These are phyloP conservation scores for Suillus lakei DNA, from an alignment of 768 basidiomycete genomes.

Conservation along the genomic window DNA sequence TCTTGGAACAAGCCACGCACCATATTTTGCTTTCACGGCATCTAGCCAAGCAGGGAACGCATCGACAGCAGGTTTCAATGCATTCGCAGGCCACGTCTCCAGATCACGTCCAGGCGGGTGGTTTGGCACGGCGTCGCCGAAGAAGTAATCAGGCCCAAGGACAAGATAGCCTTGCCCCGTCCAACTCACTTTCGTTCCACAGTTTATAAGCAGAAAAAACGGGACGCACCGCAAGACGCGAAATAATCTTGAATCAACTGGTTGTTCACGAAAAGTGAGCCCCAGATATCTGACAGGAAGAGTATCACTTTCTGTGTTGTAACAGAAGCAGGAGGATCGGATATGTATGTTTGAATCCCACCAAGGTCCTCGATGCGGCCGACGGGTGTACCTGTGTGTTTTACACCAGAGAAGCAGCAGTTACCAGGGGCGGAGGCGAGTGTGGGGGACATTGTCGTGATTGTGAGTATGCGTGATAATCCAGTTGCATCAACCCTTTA, in stretches of 20 bases:
- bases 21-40: constrained; percentile 51
- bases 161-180: constrained; percentile 53
- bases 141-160: constrained; percentile 64
- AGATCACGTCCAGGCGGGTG: constrained; percentile 39
- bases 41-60: constrained; percentile 55
- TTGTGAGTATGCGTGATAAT: neutral
- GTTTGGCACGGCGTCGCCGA: constrained; percentile 48
- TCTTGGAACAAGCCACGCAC: constrained; percentile 29
- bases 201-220: neutral
- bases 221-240: constrained; percentile 54
- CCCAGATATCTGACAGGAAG: constrained; percentile 61
- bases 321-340: constrained; percentile 42
- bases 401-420: constrained; percentile 50
- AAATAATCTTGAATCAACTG: constrained; percentile 65
- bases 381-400: constrained; percentile 49
- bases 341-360: constrained; percentile 53
- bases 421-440: constrained; percentile 49
- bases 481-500: neutral
- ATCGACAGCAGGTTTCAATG: constrained; percentile 37
- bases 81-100: constrained; percentile 42
- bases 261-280: constrained; percentile 58
- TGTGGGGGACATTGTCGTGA: constrained; percentile 8
- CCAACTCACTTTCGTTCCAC: neutral
- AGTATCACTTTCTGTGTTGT: constrained; percentile 48
- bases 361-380: constrained; percentile 49